phyloP scores from a whole-genome alignment of 768 basidiomycete species.

The Suillus discolor region DNA sequence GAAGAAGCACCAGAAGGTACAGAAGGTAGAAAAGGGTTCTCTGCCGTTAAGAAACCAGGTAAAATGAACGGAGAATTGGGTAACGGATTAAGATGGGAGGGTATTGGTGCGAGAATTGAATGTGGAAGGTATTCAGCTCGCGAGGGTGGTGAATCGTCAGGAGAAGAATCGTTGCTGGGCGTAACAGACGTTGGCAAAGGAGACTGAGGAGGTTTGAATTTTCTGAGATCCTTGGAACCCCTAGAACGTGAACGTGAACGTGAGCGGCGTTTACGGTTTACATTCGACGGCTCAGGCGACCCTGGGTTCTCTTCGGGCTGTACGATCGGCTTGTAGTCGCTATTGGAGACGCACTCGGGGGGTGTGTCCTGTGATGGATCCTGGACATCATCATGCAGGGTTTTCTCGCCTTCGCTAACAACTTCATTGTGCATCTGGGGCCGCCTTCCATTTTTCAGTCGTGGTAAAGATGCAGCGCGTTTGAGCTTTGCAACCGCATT shows the following conservation, averaged over 20 bases:
- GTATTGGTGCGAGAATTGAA: slow-evolving; percentile 53
- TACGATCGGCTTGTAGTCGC: slow-evolving; percentile 27
- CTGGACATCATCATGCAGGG: slow-evolving; percentile 41
- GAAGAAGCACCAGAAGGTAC: slow-evolving; percentile 65
- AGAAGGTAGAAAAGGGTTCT: slow-evolving; percentile 58
- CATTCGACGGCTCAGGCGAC: slow-evolving; percentile 47
- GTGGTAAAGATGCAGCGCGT: slow-evolving; percentile 87
- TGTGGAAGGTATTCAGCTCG: slow-evolving; percentile 26
- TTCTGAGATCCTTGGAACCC: slow-evolving; percentile 73
- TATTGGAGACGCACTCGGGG: slow-evolving; percentile 15
- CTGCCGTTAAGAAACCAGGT: slow-evolving; percentile 55
- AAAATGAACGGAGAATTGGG: slow-evolving; percentile 44
- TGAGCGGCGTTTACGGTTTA: slow-evolving; percentile 61
- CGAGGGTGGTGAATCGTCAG: slow-evolving; percentile 51
- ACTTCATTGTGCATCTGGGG: slow-evolving; percentile 86
- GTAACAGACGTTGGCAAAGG: slow-evolving; percentile 44
- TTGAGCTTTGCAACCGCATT: slow-evolving; percentile 88
- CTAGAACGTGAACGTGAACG: slow-evolving; percentile 65
- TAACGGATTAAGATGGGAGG: slow-evolving; percentile 51
- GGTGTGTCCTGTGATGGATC: slow-evolving; percentile 17
- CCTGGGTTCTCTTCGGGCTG: slow-evolving; percentile 31
- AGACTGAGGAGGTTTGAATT: slow-evolving; percentile 52
- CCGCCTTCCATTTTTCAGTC: slow-evolving; percentile 88
- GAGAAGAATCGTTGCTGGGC: slow-evolving; percentile 70
- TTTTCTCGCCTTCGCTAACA: slow-evolving; percentile 80